These are phyloP conservation scores for Dimocarpus longan DNA, from an alignment of 345 rosid species.

Conservation along the genomic window DNA sequence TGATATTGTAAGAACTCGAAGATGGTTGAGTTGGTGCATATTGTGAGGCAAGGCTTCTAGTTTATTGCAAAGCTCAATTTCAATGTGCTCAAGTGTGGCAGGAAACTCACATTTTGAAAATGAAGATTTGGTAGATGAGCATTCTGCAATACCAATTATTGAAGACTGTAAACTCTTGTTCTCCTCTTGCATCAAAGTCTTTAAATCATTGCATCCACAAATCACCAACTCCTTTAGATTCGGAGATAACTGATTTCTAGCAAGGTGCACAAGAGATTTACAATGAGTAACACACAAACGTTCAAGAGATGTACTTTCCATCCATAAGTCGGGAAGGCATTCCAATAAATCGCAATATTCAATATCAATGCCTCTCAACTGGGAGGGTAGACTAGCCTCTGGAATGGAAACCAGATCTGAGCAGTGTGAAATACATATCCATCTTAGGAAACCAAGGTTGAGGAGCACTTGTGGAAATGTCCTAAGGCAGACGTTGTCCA, in stretches of 20 bases:
- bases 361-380: neutral
- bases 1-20: too few relatives aligned
- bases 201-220: neutral
- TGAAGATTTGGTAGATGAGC: too few relatives aligned
- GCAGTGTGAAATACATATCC: conserved; percentile 6
- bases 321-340: conserved; percentile 1
- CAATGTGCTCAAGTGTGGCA: neutral
- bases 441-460: neutral
- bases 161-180: too few relatives aligned
- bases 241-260: neutral
- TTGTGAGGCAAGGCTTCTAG: neutral
- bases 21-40: neutral
- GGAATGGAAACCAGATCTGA: neutral
- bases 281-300: neutral
- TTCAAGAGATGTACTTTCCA: neutral
- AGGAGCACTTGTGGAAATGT: conserved; percentile 6
- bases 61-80: neutral
- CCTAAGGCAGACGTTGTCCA: neutral
- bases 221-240: neutral
- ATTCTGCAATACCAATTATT: too few relatives aligned
- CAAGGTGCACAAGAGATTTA: neutral
- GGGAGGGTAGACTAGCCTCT: conserved; percentile 6
- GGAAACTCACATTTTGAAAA: neutral
- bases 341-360: neutral
- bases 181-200: neutral